These are phyloP conservation scores for Diaporthe capsici DNA, from an alignment of 2,329 filamentous ascomycete species.

Conservation along the genomic window DNA sequence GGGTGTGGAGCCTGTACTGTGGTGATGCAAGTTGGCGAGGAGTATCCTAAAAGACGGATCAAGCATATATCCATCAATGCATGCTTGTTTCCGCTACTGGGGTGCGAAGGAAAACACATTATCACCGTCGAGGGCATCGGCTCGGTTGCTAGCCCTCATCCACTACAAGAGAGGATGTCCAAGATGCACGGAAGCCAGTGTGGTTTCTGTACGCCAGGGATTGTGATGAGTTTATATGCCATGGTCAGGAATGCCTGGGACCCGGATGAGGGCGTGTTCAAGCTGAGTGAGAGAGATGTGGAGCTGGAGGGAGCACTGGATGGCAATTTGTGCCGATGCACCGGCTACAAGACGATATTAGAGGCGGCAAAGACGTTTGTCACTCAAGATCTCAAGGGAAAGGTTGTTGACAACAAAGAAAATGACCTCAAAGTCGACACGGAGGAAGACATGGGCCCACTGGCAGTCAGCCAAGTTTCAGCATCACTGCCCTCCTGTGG, in stretches of 20 bases:
- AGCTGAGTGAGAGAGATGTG: constrained; percentile 67
- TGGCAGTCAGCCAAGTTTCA: background rate
- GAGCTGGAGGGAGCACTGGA: constrained; percentile 97
- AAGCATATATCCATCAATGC: constrained; percentile 98
- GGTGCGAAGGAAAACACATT: constrained; percentile 96
- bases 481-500: constrained; percentile 7
- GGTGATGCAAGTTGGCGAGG: constrained; percentile 85
- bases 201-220: constrained; percentile 95
- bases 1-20: constrained; percentile 97
- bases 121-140: constrained; percentile 98
- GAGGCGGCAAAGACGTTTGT: constrained; percentile 95
- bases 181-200: constrained; percentile 93
- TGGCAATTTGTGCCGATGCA: constrained; percentile 95
- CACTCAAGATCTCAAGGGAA: constrained; percentile 60
- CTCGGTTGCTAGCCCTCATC: constrained; percentile 86
- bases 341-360: constrained; percentile 92
- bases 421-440: background rate
- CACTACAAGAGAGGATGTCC: constrained; percentile 90
- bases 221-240: constrained; percentile 98
- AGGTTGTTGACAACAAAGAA: constrained; percentile 53
- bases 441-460: background rate
- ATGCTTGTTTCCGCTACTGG: constrained; percentile 91
- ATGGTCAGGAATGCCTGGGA: constrained; percentile 85
- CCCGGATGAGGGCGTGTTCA: constrained; percentile 57
- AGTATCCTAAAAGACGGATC: constrained; percentile 86